Base-by-base conservation (phyloP, 2,329 filamentous ascomycete species). In the Monosporascus sp. region DNA sequence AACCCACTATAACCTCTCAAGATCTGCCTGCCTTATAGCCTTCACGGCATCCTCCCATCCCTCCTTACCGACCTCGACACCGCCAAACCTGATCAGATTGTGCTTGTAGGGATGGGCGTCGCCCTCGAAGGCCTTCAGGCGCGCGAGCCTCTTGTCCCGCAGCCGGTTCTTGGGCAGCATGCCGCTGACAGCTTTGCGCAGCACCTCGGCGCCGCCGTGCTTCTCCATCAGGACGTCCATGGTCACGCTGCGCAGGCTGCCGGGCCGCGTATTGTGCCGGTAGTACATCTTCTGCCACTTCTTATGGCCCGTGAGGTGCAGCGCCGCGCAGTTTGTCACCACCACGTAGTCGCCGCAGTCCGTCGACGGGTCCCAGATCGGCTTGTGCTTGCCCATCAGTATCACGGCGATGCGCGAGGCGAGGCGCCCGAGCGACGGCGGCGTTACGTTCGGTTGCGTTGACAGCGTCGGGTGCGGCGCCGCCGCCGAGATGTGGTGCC, bases 291-390 rank as follows among this genome's bases (percentile, higher is more conserved):
- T 99, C 77, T 96, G 90, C 74, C 83, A 87, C 70, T 86, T 88
- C 78, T 99, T 99, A 70, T 89, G 89, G 61, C 94, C 94, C 7
- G 94, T 97, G 1, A 86, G 87, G 75, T 92, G 86, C 49, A 99
- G 79, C 48, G 93, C 86, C 41, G 88, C 82, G 77, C 94, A 97
- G 71, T 91, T 87, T 38, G 90, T 90, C 50, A 94, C 92, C 1
- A 99, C 93, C 14, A 99, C 92, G 73, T 99, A 99, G 83, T 99
- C 94, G 63, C 94, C 94, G 80, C 94, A 97, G 79, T 99, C 94
- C 57, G 92, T 97, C 22, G 91, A 96, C 1, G 94, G 94, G 74
- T 97, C 90, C 77, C 86, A 99, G 72, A 94, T 96, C 22, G 94
- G 94, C 77, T 99, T 99, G 81, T 99, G 88, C 80, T 99, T 99